Evolutionary conservation across 257 asterid genomes (phyloP).

Genomic region (Lycium ferocissimum): DNA sequence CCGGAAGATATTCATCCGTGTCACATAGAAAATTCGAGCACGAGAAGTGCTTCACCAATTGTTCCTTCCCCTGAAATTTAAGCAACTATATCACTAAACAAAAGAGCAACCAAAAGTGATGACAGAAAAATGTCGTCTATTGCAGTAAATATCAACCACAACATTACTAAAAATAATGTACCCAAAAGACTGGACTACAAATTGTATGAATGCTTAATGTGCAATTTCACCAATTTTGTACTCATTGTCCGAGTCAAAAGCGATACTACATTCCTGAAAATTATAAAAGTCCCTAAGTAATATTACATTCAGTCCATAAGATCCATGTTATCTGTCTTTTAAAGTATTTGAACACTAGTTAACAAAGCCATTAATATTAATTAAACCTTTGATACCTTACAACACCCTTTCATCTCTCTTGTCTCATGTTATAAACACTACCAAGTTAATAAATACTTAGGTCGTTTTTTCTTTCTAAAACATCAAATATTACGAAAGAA

Average conservation of each 20-base stretch:
- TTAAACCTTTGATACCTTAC: too few relatives aligned
- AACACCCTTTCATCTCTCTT: too few relatives aligned
- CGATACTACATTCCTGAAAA: too few relatives aligned
- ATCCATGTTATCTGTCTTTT: too few relatives aligned
- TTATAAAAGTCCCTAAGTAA: neutral
- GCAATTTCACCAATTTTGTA: neutral
- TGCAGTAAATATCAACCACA: too few relatives aligned
- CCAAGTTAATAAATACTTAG: neutral
- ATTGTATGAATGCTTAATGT: neutral
- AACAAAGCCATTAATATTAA: too few relatives aligned
- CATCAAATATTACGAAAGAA: neutral
- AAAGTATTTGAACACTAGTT: too few relatives aligned
- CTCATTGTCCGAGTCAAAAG: neutral
- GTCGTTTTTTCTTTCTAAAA: too few relatives aligned
- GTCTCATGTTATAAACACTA: neutral
- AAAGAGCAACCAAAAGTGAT: neutral
- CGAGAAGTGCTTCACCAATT: conserved; percentile 35
- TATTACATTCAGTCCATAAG: neutral
- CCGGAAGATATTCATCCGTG: conserved; percentile 32
- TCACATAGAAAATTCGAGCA: conserved; percentile 28
- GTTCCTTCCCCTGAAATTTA: conserved; percentile 35
- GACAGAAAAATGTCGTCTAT: too few relatives aligned
- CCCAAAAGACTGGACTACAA: neutral
- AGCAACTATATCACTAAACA: neutral
- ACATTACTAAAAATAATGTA: neutral